Percentiles rank a stretch among this genome's conserved stretches.
phyloP scores from a whole-genome alignment of 108 stramenopile genomes.

The Cyclotella sp. region DNA sequence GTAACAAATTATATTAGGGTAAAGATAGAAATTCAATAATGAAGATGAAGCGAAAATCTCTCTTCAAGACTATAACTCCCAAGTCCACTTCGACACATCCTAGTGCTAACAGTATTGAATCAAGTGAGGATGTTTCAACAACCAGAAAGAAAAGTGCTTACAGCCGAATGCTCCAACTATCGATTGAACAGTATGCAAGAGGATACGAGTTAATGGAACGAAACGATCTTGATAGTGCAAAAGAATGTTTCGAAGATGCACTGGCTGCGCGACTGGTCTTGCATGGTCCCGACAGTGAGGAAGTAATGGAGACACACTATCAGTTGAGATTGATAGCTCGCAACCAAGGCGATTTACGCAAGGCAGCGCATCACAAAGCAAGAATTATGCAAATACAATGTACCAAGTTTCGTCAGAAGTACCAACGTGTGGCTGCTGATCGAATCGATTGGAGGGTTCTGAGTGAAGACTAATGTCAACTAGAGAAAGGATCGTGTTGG shows the following conservation, averaged over 20 bases:
- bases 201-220: not conserved
- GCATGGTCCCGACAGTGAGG: conserved; percentile 19
- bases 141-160: not conserved
- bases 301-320: conserved; percentile 5
- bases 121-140: not conserved
- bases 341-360: conserved; percentile 1
- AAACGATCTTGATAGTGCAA: conserved; percentile 2
- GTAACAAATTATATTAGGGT: too few relatives aligned
- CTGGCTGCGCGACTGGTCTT: conserved; percentile 17
- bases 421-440: not conserved
- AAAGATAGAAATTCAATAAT: not conserved
- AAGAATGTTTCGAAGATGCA: conserved; percentile 24
- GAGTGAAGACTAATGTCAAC: too few relatives aligned
- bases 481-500: too few relatives aligned
- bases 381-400: conserved; percentile 8
- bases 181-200: not conserved
- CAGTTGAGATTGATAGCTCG: conserved; percentile 11
- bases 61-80: not conserved
- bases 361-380: conserved; percentile 11
- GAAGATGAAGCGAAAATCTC: not conserved
- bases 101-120: not conserved
- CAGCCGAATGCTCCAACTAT: not conserved
- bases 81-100: not conserved
- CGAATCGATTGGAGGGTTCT: conserved; percentile 12
- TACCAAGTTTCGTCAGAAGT: not conserved